Percentiles rank a stretch among this genome's conserved stretches.
Evolutionary conservation across 805 yeast species (phyloP).

Genomic region (Jamesozyma spencerorum): DNA sequence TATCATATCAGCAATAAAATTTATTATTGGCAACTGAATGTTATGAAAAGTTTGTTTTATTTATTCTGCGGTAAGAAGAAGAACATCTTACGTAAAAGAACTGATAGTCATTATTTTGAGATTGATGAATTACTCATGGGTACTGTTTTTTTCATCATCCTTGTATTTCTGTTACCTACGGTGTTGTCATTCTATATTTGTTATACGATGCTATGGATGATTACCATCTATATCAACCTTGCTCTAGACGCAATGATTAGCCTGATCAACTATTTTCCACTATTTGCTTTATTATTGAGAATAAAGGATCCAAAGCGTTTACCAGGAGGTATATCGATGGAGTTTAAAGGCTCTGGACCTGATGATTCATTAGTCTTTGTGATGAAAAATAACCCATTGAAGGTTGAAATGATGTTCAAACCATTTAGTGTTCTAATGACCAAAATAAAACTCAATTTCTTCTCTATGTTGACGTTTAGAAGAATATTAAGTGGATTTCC

Average conservation of each 20-base stretch:
- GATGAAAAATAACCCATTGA: slow-evolving; percentile 39
- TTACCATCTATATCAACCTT: slow-evolving; percentile 41
- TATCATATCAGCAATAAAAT: slow-evolving; percentile 72
- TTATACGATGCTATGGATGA: slow-evolving; percentile 53
- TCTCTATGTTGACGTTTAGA: slow-evolving; percentile 34
- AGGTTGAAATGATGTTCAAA: slow-evolving; percentile 36
- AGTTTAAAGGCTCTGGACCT: slow-evolving; percentile 2
- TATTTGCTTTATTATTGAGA: slow-evolving; percentile 72
- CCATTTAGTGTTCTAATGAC: slow-evolving; percentile 37
- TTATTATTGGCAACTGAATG: slow-evolving; percentile 63
- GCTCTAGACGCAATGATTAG: slow-evolving; percentile 52
- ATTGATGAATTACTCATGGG: slow-evolving; percentile 83
- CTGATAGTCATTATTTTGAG: slow-evolving; percentile 77
- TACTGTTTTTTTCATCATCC: slow-evolving; percentile 73
- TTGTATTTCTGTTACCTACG: slow-evolving; percentile 76
- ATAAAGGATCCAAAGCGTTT: slow-evolving; percentile 66
- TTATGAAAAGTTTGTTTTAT: slow-evolving; percentile 65
- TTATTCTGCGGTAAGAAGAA: slow-evolving; percentile 84
- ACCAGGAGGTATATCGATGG: slow-evolving; percentile 46
- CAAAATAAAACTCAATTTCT: slow-evolving; percentile 35
- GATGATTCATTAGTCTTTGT: slow-evolving; percentile 15
- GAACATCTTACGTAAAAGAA: slow-evolving; percentile 73
- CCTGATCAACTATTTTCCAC: slow-evolving; percentile 71
- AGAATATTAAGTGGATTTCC: slow-evolving; percentile 38
- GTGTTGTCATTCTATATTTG: slow-evolving; percentile 72